Evolutionary conservation across 164 flowering plant genomes (phyloP).

Genomic region (Cinnamomum micranthum): DNA sequence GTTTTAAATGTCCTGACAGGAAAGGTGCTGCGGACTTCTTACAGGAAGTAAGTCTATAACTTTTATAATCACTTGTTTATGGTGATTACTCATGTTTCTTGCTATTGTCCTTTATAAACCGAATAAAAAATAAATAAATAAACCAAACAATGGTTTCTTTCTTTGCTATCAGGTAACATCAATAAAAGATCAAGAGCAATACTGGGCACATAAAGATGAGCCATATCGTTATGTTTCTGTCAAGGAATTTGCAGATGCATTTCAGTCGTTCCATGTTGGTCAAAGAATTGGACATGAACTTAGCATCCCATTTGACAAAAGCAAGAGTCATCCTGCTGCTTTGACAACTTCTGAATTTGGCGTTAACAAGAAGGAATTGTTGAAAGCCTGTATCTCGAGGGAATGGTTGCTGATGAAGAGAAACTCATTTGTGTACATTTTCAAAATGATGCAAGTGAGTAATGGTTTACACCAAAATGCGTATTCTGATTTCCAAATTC

Average conservation of each 20-base stretch:
- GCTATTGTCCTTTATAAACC: background rate
- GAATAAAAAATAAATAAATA: background rate
- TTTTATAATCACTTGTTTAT: background rate
- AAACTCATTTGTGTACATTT: slow-evolving; percentile 48
- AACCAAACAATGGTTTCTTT: background rate
- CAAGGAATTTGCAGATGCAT: slow-evolving; percentile 33
- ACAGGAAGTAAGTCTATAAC: slow-evolving; percentile 28
- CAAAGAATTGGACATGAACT: slow-evolving; percentile 20
- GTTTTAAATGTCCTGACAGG: slow-evolving; percentile 35
- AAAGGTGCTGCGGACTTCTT: slow-evolving; percentile 37
- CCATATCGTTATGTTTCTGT: slow-evolving; percentile 22
- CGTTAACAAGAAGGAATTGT: slow-evolving; percentile 34
- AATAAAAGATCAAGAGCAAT: slow-evolving; percentile 31
- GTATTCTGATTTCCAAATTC: background rate
- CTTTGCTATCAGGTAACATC: slow-evolving; percentile 27
- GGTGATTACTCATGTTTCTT: background rate
- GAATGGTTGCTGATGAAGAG: slow-evolving; percentile 56
- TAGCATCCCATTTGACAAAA: slow-evolving; percentile 36
- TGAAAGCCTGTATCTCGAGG: slow-evolving; percentile 41
- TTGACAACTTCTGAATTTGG: slow-evolving; percentile 45
- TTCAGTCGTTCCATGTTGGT: slow-evolving; percentile 30
- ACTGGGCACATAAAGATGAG: slow-evolving; percentile 25
- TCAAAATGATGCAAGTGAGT: slow-evolving; percentile 44
- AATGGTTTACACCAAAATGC: background rate
- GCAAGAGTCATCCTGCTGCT: slow-evolving; percentile 51